Evolutionary conservation across 1,284 basidiomycete genomes (phyloP).

Genomic region (Paramarasmius palmivorus): DNA sequence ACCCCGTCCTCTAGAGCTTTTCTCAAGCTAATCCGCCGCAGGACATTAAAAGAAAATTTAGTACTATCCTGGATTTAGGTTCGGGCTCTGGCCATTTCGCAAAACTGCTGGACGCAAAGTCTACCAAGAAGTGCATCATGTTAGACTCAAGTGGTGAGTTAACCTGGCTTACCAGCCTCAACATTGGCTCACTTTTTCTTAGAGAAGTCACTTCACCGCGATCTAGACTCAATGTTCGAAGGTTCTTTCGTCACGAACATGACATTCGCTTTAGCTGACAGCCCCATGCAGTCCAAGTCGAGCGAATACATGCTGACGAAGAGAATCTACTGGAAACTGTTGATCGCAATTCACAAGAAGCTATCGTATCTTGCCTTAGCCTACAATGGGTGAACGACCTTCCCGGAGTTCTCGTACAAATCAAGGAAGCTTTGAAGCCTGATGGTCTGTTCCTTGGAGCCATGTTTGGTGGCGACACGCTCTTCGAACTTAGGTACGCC

Average conservation of each 20-base stretch:
- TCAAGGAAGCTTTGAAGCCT: conserved; percentile 82
- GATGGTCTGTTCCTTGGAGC: conserved; percentile 96
- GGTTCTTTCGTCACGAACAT: conserved; percentile 40
- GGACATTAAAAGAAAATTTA: conserved; percentile 91
- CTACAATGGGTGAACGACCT: conserved; percentile 99
- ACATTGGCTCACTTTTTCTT: conserved; percentile 3
- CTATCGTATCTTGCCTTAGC: conserved; percentile 87
- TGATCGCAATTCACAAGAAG: conserved; percentile 80
- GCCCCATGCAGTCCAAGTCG: conserved; percentile 58
- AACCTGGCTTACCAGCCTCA: no score
- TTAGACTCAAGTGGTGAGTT: conserved; percentile 83
- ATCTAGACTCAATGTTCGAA: conserved; percentile 74
- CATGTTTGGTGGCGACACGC: conserved; percentile 93
- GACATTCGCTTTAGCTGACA: conserved; percentile 9
- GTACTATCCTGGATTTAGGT: conserved; percentile 84
- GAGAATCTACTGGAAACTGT: conserved; percentile 70
- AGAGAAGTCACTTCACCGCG: conserved; percentile 72
- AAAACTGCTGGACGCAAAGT: conserved; percentile 75
- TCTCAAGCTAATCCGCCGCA: conserved; percentile 30
- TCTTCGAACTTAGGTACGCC: conserved; percentile 87
- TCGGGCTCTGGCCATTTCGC: conserved; percentile 95
- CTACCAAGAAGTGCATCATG: conserved; percentile 80
- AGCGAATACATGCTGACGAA: conserved; percentile 77
- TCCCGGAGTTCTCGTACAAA: conserved; percentile 89
- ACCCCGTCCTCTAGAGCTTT: conserved; percentile 9